phyloP scores from a whole-genome alignment of 2,329 filamentous ascomycete genomes.

The Rhexocercosporidium sp. region DNA sequence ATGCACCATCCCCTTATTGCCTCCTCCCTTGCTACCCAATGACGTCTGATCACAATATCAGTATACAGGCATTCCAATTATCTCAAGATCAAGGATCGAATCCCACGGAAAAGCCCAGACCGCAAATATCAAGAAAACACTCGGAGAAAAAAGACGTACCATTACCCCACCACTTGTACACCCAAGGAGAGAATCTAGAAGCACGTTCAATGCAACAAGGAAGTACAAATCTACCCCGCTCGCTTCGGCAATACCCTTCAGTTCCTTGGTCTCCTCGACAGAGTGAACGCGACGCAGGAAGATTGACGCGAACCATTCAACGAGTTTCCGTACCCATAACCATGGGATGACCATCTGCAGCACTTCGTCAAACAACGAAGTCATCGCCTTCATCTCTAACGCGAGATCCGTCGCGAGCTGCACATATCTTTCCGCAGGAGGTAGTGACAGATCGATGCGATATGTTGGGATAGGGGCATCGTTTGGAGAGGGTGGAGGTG shows the following conservation, averaged over 20 bases:
- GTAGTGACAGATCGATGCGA: constrained; percentile 59
- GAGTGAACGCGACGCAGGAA: constrained; percentile 56
- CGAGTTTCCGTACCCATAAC: constrained; percentile 31
- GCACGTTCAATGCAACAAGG: constrained; percentile 65
- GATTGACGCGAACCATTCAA: constrained; percentile 48
- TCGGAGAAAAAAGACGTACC: neutral
- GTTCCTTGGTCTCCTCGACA: constrained; percentile 63
- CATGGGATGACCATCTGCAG: constrained; percentile 42
- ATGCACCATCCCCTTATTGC: constrained; percentile 52
- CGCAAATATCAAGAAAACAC: neutral
- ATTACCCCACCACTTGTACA: constrained; percentile 63
- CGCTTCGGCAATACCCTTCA: constrained; percentile 59
- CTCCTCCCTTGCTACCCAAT: constrained; percentile 10
- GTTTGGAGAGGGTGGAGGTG: neutral
- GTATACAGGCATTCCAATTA: neutral
- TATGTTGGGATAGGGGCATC: constrained; percentile 44
- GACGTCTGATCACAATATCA: neutral
- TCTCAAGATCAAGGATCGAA: neutral
- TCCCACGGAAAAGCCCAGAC: neutral
- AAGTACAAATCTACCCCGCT: constrained; percentile 61
- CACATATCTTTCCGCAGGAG: constrained; percentile 57
- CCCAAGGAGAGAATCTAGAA: constrained; percentile 67
- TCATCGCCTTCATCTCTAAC: constrained; percentile 49
- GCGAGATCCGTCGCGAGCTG: constrained; percentile 53
- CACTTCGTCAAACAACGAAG: constrained; percentile 56